Percentiles rank a stretch among this genome's conserved stretches.
phyloP scores from a whole-genome alignment of 2,329 filamentous ascomycete species.

The Xylaria hypoxylon region DNA sequence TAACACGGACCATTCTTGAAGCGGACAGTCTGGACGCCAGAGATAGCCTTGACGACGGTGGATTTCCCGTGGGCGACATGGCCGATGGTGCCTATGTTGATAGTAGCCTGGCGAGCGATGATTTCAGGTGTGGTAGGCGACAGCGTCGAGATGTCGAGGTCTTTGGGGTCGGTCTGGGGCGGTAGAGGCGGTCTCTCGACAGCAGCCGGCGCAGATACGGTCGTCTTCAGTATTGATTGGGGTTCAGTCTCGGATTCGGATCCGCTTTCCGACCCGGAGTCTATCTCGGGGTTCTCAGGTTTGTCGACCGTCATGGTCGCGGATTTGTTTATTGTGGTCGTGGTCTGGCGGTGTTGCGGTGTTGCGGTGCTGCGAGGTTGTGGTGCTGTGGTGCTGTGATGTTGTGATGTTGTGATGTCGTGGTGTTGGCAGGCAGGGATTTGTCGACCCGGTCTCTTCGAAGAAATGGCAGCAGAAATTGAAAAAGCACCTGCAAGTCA shows the following conservation, averaged over 20 bases:
- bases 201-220: conserved; percentile 22
- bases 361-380: conserved; percentile 4
- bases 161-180: conserved; percentile 91
- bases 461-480: conserved; percentile 24
- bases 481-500: conserved; percentile 19
- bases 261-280: conserved; percentile 39
- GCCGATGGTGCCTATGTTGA: conserved; percentile 98
- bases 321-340: not conserved
- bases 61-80: conserved; percentile 99
- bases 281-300: conserved; percentile 34
- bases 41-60: conserved; percentile 99
- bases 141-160: conserved; percentile 83
- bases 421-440: not conserved
- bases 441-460: not conserved
- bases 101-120: conserved; percentile 96
- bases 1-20: conserved; percentile 81
- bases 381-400: not conserved
- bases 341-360: conserved; percentile 4
- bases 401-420: conserved; percentile 3
- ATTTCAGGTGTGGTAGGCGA: conserved; percentile 94
- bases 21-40: conserved; percentile 96
- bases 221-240: conserved; percentile 24
- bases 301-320: conserved; percentile 41
- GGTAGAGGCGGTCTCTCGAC: conserved; percentile 58
- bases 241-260: conserved; percentile 39